Conservation (phyloP, 1,284 basidiomycete genomes). For the Chondrostereum purpureum region DNA sequence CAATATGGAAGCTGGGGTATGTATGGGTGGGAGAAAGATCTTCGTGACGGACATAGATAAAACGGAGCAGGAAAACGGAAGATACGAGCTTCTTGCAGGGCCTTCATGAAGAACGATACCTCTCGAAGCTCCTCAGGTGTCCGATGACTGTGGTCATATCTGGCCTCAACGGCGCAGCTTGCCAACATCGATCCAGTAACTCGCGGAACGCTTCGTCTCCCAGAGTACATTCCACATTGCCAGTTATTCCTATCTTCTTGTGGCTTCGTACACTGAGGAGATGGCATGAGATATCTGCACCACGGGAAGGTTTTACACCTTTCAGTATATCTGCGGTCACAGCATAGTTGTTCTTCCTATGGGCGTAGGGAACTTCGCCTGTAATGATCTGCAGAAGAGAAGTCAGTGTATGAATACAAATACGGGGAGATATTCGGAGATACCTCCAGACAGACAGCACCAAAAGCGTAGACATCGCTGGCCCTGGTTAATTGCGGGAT, state of each 20-base stretch:
- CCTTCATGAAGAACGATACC: conserved; percentile 7
- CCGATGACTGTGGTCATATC: conserved; percentile 16
- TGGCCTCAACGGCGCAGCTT: conserved; percentile 15
- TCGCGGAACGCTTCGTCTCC: conserved; percentile 29
- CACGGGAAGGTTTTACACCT: conserved; percentile 37
- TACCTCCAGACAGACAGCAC: conserved; percentile 51
- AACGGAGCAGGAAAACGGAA: not conserved
- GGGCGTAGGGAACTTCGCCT: conserved; percentile 36
- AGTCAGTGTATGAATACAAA: not conserved
- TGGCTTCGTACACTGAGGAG: conserved; percentile 17
- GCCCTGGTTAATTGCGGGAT: conserved; percentile 38
- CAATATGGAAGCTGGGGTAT: not conserved
- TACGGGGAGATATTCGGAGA: conserved; percentile 3
- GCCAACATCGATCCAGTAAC: conserved; percentile 40
- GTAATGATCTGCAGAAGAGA: conserved; percentile 4
- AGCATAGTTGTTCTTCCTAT: conserved; percentile 46
- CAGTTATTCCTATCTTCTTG: not conserved
- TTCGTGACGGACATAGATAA: no score
- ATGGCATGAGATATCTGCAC: conserved; percentile 11
- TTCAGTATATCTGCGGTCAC: conserved; percentile 47
- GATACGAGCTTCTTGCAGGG: not conserved
- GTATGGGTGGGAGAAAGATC: no score
- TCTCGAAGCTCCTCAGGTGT: conserved; percentile 13
- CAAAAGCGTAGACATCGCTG: conserved; percentile 54
- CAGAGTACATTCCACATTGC: conserved; percentile 10